Base-by-base conservation (phyloP, 2,329 filamentous ascomycete genomes). In the Cercospora sojina region DNA sequence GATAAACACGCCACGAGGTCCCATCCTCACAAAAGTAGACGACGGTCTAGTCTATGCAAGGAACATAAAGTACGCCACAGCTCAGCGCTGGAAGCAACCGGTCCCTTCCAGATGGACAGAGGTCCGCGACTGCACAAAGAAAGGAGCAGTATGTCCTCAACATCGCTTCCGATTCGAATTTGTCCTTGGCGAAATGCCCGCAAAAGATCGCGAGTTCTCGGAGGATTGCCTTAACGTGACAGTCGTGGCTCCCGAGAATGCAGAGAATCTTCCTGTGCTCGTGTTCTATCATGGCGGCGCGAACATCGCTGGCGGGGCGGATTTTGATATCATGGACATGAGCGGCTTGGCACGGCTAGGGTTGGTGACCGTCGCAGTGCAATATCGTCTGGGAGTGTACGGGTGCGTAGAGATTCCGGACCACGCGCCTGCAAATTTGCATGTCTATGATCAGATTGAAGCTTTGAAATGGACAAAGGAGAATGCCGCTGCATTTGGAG, bases 201-300 rank as follows among this genome's bases (percentile, higher is more conserved):
- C 31, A 8, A 35, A 35, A 57, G 53, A 57, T 35, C 53, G 53
- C 18, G 53, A 57, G 13, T 57, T 57, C 29, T 57, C 53, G 12
- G 53, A 57, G 12, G 53, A 57, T 27, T 57, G 53, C 16, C 53
- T 57, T 8, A 57, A 31, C 18, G 53, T 57, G n/a, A 57, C 53
- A 1, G 53, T 57, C 27, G 29, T 57, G 13, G 53, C 53, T 31
- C 53, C 53, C 7, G 53, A 57, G 29, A 12, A 57, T 57, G 53
- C 53, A 7, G 2, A 35, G 5, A 57, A 57, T n/a, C 38, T 68
- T 7, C 67, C 67, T 7, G 18, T 69, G 9, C n/a, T 71, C 7
- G 58, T 71, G 2, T 71, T 64, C 58, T 71, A 69, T 32, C 67
- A 69, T 38, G 67, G 69, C 5, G 67, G 69, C 6, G 49, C 27